Evolutionary conservation across 352 stramenopile genomes (phyloP), one percentile per base, ranked within the genome.

Genomic region (Pythium graminicola): DNA sequence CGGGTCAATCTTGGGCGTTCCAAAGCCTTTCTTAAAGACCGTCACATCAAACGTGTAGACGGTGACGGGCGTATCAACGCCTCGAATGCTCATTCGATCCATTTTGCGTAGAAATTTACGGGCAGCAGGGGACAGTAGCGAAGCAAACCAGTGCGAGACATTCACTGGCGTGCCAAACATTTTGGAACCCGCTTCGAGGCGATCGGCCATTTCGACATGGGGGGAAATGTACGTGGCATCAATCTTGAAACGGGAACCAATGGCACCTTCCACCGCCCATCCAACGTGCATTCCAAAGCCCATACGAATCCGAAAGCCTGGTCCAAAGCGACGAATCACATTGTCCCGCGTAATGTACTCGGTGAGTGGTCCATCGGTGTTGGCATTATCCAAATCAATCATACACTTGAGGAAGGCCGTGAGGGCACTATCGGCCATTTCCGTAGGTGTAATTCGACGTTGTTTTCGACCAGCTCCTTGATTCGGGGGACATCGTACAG

Each of bases 151-250:
- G 49, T 95, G 85, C 2, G 81, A 93, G 6, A 94, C 64, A 35
- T 94, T 92, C 56, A 94, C 81, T 6, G 79, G 77, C 6, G 80
- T 88, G 33, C 60, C 67, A 49, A 94, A 97, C 29, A 93, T 95
- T 62, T 98, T 98, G 35, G 95, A 98, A 0, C 77, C 90, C 6
- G 86, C 93, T 65, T 99, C 93, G 5, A 99, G 72, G 16, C 88
- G 92, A 51, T 98, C 93, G 8, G 91, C 82, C 73, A 90, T 89
- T 52, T 98, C 93, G 10, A 98, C 93, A 48, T 97, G 88, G 22
- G 95, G 89, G 6, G 86, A 97, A 48, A 99, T 95, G 60, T 98
- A 98, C 14, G 94, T 98, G n/a, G 93, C 93, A 62, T 99, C 95
- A 56, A 99, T 96, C 60, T 99, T 99, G 54, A 86, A 85, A 13